Evolutionary conservation across 441 rosid genomes (phyloP).

Genomic region (Aquilaria agallochum): DNA sequence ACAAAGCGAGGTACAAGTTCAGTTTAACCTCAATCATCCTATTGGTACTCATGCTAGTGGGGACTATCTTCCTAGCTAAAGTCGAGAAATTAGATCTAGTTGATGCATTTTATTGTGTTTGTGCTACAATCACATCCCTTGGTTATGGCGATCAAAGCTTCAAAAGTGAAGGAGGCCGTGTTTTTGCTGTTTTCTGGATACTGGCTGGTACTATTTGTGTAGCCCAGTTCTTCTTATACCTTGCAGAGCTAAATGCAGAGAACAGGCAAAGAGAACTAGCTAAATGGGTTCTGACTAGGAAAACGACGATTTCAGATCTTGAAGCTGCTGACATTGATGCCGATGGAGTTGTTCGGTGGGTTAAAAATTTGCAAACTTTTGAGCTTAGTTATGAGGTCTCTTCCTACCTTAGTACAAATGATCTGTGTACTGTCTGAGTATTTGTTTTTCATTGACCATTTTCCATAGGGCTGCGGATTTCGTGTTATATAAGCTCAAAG

Average conservation of each 20-base stretch:
- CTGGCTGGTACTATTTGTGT: conserved; percentile 46
- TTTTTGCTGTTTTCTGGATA: conserved; percentile 66
- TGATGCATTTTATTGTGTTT: conserved; percentile 68
- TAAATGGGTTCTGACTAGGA: conserved; percentile 64
- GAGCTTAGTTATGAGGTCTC: neutral
- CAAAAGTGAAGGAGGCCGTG: conserved; percentile 41
- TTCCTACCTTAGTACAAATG: neutral
- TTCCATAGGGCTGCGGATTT: conserved; percentile 47
- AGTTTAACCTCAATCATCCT: conserved; percentile 31
- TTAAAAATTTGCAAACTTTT: neutral
- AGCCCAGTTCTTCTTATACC: conserved; percentile 55
- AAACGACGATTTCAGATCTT: conserved; percentile 47
- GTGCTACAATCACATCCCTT: conserved; percentile 69
- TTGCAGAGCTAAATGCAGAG: conserved; percentile 56
- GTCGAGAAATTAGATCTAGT: conserved; percentile 37
- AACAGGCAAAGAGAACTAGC: conserved; percentile 46
- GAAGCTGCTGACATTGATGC: conserved; percentile 78
- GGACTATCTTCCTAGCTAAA: conserved; percentile 33
- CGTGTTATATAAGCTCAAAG: conserved; percentile 42
- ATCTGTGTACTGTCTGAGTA: too few relatives aligned
- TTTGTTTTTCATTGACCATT: neutral
- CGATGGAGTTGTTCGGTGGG: conserved; percentile 65
- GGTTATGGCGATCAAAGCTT: conserved; percentile 83
- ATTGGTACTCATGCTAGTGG: conserved; percentile 37
- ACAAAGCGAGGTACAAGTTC: conserved; percentile 49